Evolutionary conservation across 805 yeast genomes (phyloP).

Genomic region (Torulaspora indica): DNA sequence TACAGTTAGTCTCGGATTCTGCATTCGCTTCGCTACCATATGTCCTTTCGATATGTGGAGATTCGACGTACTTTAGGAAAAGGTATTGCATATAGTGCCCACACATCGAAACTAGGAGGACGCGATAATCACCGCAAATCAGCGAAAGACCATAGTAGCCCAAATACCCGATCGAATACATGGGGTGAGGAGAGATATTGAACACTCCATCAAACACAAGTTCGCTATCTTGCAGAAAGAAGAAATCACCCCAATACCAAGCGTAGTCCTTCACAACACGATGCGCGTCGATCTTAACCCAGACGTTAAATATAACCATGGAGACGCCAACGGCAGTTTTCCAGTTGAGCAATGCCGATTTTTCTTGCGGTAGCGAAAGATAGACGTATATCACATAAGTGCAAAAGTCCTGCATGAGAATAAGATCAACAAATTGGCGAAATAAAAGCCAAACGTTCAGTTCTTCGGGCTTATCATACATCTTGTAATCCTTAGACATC

Average conservation of each 20-base stretch:
- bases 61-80: slow-evolving; percentile 69
- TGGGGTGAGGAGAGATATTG: slow-evolving; percentile 87
- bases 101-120: slow-evolving; percentile 60
- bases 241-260: slow-evolving; percentile 95
- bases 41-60: slow-evolving; percentile 81
- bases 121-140: slow-evolving; percentile 67
- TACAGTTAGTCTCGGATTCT: slow-evolving; percentile 33
- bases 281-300: slow-evolving; percentile 87
- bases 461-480: slow-evolving; percentile 56
- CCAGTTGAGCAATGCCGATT: slow-evolving; percentile 43
- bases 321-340: slow-evolving; percentile 56
- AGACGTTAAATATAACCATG: slow-evolving; percentile 65
- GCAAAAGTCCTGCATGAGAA: slow-evolving; percentile 79
- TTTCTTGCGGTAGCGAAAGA: slow-evolving; percentile 41
- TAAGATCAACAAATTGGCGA: slow-evolving; percentile 73
- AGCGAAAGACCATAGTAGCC: slow-evolving; percentile 84
- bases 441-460: slow-evolving; percentile 80
- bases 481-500: slow-evolving; percentile 37
- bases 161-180: slow-evolving; percentile 85
- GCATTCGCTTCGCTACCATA: slow-evolving; percentile 47
- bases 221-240: slow-evolving; percentile 66
- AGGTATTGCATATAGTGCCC: slow-evolving; percentile 78
- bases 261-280: slow-evolving; percentile 85
- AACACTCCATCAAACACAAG: slow-evolving; percentile 84
- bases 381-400: slow-evolving; percentile 62